Conservation (phyloP, 129 eudicot species). For the Erigeron canadensis region DNA sequence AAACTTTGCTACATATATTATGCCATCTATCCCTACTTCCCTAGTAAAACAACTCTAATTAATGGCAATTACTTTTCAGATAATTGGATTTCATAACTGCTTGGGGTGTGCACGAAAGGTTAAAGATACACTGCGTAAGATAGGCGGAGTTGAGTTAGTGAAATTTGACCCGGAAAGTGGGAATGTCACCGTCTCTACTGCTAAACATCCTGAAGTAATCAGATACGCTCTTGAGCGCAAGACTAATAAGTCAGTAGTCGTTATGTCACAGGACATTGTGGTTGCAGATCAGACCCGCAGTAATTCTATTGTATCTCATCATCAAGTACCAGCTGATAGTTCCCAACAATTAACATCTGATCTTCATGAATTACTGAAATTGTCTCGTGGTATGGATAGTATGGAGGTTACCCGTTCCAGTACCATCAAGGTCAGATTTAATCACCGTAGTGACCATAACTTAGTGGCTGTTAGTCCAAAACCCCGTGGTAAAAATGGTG, state of each 20-base stretch:
- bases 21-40: too few relatives aligned
- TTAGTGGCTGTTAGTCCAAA: not conserved
- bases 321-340: not conserved
- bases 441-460: constrained; percentile 3
- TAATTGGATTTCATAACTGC: constrained; percentile 21
- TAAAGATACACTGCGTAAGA: not conserved
- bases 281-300: constrained; percentile 11
- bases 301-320: not conserved
- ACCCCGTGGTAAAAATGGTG: not conserved
- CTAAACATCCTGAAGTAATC: not conserved
- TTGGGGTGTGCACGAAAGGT: constrained; percentile 20
- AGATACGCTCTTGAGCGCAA: not conserved
- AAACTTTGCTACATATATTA: too few relatives aligned
- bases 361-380: not conserved
- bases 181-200: not conserved
- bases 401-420: constrained; percentile 20
- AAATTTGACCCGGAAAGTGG: constrained; percentile 8
- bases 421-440: constrained; percentile 11
- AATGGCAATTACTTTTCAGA: constrained; percentile 6
- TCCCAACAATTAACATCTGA: not conserved
- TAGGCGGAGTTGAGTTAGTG: constrained; percentile 7
- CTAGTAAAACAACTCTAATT: too few relatives aligned
- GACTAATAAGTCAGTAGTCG: constrained; percentile 13
- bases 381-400: constrained; percentile 12
- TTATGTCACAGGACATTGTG: not conserved